Percentiles rank a stretch among this genome's conserved stretches.
phyloP scores from a whole-genome alignment of 1,284 basidiomycete genomes.

The Apiotrichum gamsii region DNA sequence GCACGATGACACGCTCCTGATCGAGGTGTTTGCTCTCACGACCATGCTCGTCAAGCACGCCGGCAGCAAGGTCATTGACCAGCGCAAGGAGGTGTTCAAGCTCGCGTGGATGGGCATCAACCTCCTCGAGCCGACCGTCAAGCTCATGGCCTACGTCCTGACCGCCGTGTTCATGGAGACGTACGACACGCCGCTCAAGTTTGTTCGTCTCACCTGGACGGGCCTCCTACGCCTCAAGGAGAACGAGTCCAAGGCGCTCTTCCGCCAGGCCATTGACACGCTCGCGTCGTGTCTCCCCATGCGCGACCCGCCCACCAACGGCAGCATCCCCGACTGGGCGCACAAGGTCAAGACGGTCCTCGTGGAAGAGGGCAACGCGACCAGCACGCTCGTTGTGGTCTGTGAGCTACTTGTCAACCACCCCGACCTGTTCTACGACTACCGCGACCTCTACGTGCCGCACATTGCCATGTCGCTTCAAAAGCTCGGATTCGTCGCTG shows the following conservation, averaged over 20 bases:
- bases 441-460: constrained; percentile 89
- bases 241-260: constrained; percentile 68
- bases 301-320: constrained; percentile 53
- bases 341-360: constrained; percentile 79
- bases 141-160: constrained; percentile 87
- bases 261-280: constrained; percentile 83
- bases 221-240: constrained; percentile 77
- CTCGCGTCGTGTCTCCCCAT: constrained; percentile 77
- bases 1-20: constrained; percentile 57
- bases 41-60: constrained; percentile 84
- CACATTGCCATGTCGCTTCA: constrained; percentile 87
- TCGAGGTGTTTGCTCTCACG: constrained; percentile 87
- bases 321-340: constrained; percentile 74
- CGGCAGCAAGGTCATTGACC: constrained; percentile 66
- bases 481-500: constrained; percentile 74
- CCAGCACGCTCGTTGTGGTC: constrained; percentile 77
- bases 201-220: constrained; percentile 89
- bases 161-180: constrained; percentile 90
- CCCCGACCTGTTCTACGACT: constrained; percentile 85
- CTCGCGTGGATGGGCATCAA: constrained; percentile 87
- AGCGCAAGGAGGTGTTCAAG: constrained; percentile 90
- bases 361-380: constrained; percentile 77
- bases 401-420: constrained; percentile 92
- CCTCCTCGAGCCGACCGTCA: constrained; percentile 63
- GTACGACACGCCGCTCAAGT: constrained; percentile 87